Base-by-base conservation (phyloP, 495 filamentous ascomycete genomes). In the Filosporella fistucella region DNA sequence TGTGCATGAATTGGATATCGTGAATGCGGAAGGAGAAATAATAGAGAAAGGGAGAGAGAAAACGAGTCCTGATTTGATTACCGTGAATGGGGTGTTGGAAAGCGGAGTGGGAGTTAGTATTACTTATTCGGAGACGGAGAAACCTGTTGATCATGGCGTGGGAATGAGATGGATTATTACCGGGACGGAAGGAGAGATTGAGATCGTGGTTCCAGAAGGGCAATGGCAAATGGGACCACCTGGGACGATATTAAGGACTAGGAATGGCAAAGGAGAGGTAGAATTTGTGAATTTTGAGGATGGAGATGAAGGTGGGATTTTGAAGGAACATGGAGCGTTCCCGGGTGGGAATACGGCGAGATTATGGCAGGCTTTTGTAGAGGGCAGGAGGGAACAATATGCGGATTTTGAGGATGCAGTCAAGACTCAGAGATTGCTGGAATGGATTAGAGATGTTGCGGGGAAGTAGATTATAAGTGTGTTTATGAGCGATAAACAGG, bases 151-250 rank as follows among this genome's bases (percentile, higher is more conserved):
- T 24, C 63, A 67, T 37, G 52, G 43, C 3, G 45, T 45, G 1
- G 53, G 52, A 14, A 56, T 70, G 14, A 42, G 57, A 10, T 77
- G 71, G 74, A 50, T 59, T 18, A 72, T 77, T 42, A 62, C 63
- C 18, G 74, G 70, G 35, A 62, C 63, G 1, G 63, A 72, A 37
- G 72, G 75, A 7, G 67, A 73, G 56, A 64, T 75, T 20, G 62
- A 60, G 35, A 40, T 76, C 33, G 60, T 59, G 14, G 43, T 33
- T 11, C 29, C 28, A n/a, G 43, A 47, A 26, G 23, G 23, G 6
- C 34, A 40, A 13, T 48, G 34, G 34, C 45, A 48, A 23, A 20
- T 39, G n/a, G 7, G 11, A n/a, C 10, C n/a, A 13, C 11, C n/a
- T 40, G 36, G 23, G 20, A 13, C 20, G n/a, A 5, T 20, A 4